Evolutionary conservation across 768 basidiomycete genomes (phyloP).

Genomic region (Botryobasidium botryosum): DNA sequence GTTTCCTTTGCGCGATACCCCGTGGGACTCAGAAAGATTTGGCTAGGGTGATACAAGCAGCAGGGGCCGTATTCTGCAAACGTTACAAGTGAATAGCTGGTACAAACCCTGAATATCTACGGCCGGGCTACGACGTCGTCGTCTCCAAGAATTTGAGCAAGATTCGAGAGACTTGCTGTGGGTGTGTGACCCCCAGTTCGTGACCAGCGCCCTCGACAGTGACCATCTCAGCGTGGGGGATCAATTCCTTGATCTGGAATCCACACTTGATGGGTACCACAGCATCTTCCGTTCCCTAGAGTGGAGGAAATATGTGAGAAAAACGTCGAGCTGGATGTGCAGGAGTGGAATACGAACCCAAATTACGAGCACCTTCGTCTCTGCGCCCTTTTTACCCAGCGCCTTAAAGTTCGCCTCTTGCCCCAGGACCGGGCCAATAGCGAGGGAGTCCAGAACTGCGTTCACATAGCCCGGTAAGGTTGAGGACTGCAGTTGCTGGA

Average conservation of each 20-base stretch:
- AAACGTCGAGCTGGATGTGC: neutral
- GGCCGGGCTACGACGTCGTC: no score
- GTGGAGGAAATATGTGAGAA: neutral
- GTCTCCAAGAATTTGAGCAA: slow-evolving; percentile 9
- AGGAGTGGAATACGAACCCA: slow-evolving; percentile 10
- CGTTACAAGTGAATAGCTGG: no score
- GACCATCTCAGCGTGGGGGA: slow-evolving; percentile 13
- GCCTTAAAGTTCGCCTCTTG: no score
- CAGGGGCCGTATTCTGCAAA: no score
- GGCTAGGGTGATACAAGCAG: no score
- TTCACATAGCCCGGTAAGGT: no score
- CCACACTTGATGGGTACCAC: slow-evolving; percentile 8
- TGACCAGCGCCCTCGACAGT: slow-evolving; percentile 13
- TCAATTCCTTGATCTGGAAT: slow-evolving; percentile 6
- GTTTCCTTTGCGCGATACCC: no score
- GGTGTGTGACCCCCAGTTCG: slow-evolving; percentile 10
- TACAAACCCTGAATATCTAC: no score
- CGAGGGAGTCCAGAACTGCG: no score
- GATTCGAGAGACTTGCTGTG: slow-evolving; percentile 1
- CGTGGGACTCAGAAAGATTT: no score
- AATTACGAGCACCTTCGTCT: neutral
- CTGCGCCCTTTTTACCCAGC: neutral
- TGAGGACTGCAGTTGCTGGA: no score
- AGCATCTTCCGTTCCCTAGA: slow-evolving; percentile 14
- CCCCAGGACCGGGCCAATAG: no score